Evolutionary conservation across 805 yeast species (phyloP), one percentile per base, ranked within the genome.

Genomic region (Candida schatavii): DNA sequence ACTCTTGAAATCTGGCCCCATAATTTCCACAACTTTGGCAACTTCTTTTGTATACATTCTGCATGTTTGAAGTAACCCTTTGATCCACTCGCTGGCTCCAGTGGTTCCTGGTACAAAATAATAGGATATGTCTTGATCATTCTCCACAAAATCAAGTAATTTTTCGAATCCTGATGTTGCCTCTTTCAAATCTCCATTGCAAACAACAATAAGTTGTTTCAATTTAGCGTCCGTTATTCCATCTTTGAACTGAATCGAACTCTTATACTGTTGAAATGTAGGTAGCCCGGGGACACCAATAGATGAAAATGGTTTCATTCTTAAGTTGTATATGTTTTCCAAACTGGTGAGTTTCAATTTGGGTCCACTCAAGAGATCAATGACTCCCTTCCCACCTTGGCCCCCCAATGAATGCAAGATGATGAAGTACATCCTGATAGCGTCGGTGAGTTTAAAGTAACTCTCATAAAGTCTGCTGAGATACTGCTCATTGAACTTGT

Each of bases 271-370:
- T 11, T 53, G 61, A 49, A 62, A 81, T 0, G 68, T 55, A 2
- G 91, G 89, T 32, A 78, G 52, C 22, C 71, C 74, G 1, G 97
- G 97, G 9, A 80, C 80, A 0, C 95, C 96, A 17, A 89, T 83
- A 0, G 88, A 76, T 18, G 83, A 77, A 66, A 85, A 87, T 3
- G 93, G 81, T 57, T 88, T 88, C 76, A 88, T 74, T 49, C 95
- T 76, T 35, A 88, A 64, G 9, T 56, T 48, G 40, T 49, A 66
- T 17, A 64, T 45, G 31, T 45, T 43, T 39, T 65, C 63, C 27
- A 51, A 45, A 10, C 49, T 41, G 4, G 61, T 51, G 10, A 52
- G 39, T 46, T 49, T 42, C 56, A 56, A 46, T 48, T 48, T 44
- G 47, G 66, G 43, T 54, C 72, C 49, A 41, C 47, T 40, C 49